Percentiles rank a stretch among this genome's conserved stretches.
These are phyloP conservation scores for Mariannaea elegans DNA, from an alignment of 2,329 filamentous ascomycete genomes.

Conservation along the genomic window DNA sequence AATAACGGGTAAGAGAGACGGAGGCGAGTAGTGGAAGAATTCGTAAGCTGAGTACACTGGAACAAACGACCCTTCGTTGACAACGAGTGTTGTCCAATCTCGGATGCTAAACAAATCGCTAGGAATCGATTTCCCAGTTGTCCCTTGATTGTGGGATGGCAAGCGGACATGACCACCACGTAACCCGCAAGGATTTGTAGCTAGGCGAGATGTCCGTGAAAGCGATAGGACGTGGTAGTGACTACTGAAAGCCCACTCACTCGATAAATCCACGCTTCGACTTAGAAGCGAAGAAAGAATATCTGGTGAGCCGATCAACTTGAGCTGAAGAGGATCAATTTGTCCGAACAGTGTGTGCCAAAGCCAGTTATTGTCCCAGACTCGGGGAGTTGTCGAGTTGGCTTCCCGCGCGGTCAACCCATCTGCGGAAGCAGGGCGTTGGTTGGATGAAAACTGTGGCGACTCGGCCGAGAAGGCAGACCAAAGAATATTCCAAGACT, in stretches of 20 bases:
- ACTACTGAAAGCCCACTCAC: conserved; percentile 71
- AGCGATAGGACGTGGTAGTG: conserved; percentile 68
- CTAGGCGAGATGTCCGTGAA: conserved; percentile 40
- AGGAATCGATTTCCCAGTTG: conserved; percentile 29
- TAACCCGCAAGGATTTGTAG: neutral
- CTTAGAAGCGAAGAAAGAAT: conserved; percentile 69
- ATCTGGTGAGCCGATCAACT: conserved; percentile 68
- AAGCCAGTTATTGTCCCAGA: conserved; percentile 54
- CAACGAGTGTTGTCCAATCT: conserved; percentile 70
- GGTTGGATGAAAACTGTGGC: neutral
- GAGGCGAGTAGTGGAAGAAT: conserved; percentile 72
- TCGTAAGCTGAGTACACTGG: conserved; percentile 76
- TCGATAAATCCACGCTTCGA: conserved; percentile 63
- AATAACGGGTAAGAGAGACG: conserved; percentile 66
- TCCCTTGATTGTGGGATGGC: conserved; percentile 24
- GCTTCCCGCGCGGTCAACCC: conserved; percentile 24
- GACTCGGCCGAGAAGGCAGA: conserved; percentile 27
- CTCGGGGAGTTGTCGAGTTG: conserved; percentile 23
- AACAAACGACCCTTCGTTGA: conserved; percentile 82
- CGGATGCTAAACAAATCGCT: conserved; percentile 64
- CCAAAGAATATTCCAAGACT: conserved; percentile 40
- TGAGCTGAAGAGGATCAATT: conserved; percentile 62
- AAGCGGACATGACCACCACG: neutral
- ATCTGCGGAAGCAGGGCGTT: neutral
- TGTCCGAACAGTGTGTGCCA: conserved; percentile 65